These are phyloP conservation scores for Spinacia oleracea DNA, from an alignment of 179 eudicot genomes.

Conservation along the genomic window DNA sequence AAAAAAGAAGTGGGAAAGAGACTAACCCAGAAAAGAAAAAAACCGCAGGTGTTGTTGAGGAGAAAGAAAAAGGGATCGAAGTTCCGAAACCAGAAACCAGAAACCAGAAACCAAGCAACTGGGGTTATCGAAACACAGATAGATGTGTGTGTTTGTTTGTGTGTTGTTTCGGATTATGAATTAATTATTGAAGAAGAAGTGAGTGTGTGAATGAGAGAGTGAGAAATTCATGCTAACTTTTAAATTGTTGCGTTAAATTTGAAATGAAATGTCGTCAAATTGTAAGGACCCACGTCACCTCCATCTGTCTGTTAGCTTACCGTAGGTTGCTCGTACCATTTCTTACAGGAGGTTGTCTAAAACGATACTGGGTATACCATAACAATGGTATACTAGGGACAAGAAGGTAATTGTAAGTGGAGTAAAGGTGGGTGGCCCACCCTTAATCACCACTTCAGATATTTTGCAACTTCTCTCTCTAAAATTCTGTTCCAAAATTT, in stretches of 20 bases:
- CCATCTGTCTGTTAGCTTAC: not conserved
- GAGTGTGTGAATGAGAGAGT: not conserved
- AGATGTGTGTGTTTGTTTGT: not conserved
- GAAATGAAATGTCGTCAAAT: conserved; percentile 6
- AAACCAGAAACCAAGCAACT: not conserved
- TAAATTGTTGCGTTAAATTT: conserved; percentile 3
- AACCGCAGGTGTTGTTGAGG: not conserved
- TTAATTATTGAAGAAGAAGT: not conserved
- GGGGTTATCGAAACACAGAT: not conserved
- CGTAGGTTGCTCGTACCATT: conserved; percentile 7
- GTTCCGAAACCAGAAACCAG: not conserved
- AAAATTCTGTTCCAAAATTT: too few species aligned
- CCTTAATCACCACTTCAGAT: too few species aligned
- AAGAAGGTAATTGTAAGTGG: too few species aligned
- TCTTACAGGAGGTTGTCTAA: not conserved
- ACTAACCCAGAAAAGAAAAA: conserved; percentile 2
- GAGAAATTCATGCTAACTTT: not conserved
- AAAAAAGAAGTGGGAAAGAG: not conserved
- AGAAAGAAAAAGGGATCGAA: conserved; percentile 3
- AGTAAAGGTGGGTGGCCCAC: too few species aligned
- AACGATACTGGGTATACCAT: too few species aligned
- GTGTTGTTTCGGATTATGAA: not conserved
- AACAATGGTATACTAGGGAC: too few species aligned
- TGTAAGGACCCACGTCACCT: conserved; percentile 1
- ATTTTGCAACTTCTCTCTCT: too few species aligned